Percentiles rank a stretch among this genome's conserved stretches.
Evolutionary conservation across 2,329 filamentous ascomycete genomes (phyloP).

Genomic region (Aspergillus arachidicola): DNA sequence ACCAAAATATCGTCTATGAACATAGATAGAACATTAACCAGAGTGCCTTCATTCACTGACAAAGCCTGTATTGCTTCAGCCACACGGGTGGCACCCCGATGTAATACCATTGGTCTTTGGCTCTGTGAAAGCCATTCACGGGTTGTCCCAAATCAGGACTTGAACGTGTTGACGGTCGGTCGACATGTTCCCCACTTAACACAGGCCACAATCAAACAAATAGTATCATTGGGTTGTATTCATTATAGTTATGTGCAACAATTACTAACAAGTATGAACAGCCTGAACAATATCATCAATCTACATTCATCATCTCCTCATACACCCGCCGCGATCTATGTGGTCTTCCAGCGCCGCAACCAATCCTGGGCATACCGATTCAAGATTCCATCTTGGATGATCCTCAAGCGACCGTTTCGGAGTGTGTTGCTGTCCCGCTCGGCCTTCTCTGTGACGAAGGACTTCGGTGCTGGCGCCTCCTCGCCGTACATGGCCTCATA

Average conservation of each 20-base stretch:
- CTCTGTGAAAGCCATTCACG: no score
- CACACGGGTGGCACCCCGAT: background rate
- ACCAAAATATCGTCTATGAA: background rate
- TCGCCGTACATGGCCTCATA: constrained; percentile 32
- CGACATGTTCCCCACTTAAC: no score
- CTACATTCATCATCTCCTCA: background rate
- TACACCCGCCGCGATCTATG: background rate
- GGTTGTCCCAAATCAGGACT: no score
- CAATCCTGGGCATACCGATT: constrained; percentile 33
- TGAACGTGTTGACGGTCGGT: no score
- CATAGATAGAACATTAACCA: background rate
- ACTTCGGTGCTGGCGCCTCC: constrained; percentile 5
- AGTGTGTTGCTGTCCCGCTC: constrained; percentile 33
- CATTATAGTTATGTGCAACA: background rate
- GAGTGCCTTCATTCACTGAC: background rate
- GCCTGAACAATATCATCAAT: background rate
- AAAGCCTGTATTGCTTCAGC: background rate
- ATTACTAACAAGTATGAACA: constrained; percentile 1
- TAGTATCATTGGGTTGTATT: background rate
- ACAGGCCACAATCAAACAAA: background rate
- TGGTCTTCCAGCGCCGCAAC: constrained; percentile 28
- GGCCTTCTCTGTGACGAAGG: constrained; percentile 30
- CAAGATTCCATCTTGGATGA: constrained; percentile 36
- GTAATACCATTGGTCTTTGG: no score
- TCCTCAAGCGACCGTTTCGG: constrained; percentile 27